phyloP scores from a whole-genome alignment of 345 rosid genomes.

The Rhodamnia argentea region DNA sequence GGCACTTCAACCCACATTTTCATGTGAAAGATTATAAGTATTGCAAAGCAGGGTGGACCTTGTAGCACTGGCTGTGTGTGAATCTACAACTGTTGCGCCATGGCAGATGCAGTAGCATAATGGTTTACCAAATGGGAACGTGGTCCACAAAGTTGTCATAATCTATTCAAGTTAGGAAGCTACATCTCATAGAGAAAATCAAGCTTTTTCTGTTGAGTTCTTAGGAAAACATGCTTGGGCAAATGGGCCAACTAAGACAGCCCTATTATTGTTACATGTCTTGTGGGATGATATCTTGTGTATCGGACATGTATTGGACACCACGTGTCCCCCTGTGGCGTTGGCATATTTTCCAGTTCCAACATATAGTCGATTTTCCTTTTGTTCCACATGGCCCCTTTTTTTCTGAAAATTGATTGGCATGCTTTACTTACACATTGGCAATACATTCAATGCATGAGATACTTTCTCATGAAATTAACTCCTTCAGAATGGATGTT shows the following conservation, averaged over 20 bases:
- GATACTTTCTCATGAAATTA: neutral
- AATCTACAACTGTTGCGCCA: neutral
- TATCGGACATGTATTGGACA: neutral
- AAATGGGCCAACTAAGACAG: neutral
- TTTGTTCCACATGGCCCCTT: neutral
- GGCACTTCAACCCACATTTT: neutral
- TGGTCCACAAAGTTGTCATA: neutral
- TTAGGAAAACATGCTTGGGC: neutral
- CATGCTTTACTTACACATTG: neutral
- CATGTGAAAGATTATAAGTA: neutral
- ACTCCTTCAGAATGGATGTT: neutral
- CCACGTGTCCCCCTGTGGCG: neutral
- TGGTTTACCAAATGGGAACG: neutral
- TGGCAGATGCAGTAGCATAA: neutral
- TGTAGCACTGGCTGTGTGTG: neutral
- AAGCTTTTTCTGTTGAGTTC: neutral
- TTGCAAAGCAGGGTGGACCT: neutral
- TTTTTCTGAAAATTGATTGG: neutral
- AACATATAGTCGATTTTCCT: neutral
- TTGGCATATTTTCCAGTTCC: neutral
- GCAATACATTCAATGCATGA: neutral
- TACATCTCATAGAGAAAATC: neutral
- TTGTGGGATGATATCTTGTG: neutral
- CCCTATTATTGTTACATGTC: neutral
- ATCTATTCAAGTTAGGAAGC: neutral